Percentiles rank a stretch among this genome's conserved stretches.
Conservation (phyloP, 352 stramenopile genomes). For the Globisporangium lucens region DNA sequence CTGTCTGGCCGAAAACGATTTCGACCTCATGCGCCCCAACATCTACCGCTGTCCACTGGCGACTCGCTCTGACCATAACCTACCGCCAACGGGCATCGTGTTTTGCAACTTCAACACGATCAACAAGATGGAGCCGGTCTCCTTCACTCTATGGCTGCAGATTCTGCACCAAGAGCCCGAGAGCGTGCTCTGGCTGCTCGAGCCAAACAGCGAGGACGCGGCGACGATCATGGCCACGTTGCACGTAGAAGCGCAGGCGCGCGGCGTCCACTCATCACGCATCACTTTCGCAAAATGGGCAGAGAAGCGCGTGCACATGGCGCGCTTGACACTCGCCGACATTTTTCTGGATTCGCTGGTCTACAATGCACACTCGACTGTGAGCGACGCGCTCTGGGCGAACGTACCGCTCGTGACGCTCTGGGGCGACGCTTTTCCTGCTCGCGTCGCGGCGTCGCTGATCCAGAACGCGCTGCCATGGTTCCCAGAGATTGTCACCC, state of each 20-base stretch:
- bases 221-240: slow-evolving; percentile 39
- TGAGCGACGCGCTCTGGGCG: slow-evolving; percentile 86
- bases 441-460: slow-evolving; percentile 64
- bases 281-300: slow-evolving; percentile 70
- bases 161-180: slow-evolving; percentile 81
- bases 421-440: slow-evolving; percentile 69
- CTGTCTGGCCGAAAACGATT: slow-evolving; percentile 3
- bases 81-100: slow-evolving; percentile 35
- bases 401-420: slow-evolving; percentile 90
- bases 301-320: slow-evolving; percentile 75
- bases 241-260: slow-evolving; percentile 46
- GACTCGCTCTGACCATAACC: slow-evolving; percentile 22
- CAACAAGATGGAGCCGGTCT: slow-evolving; percentile 91
- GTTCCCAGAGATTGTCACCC: slow-evolving; percentile 26
- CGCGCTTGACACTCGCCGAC: slow-evolving; percentile 76
- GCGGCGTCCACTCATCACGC: slow-evolving; percentile 55
- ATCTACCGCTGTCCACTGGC: slow-evolving; percentile 17
- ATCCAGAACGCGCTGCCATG: slow-evolving; percentile 34
- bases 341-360: slow-evolving; percentile 95
- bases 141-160: slow-evolving; percentile 88
- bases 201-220: slow-evolving; percentile 23
- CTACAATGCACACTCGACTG: slow-evolving; percentile 96
- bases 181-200: slow-evolving; percentile 88
- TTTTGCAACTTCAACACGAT: slow-evolving; percentile 94
- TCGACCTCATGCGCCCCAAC: neutral